A percentile compares a stretch with the other conserved stretches of the same genome.
Evolutionary conservation across 1,284 basidiomycete genomes (phyloP).

Genomic region (Singerocomus rubriflavus): DNA sequence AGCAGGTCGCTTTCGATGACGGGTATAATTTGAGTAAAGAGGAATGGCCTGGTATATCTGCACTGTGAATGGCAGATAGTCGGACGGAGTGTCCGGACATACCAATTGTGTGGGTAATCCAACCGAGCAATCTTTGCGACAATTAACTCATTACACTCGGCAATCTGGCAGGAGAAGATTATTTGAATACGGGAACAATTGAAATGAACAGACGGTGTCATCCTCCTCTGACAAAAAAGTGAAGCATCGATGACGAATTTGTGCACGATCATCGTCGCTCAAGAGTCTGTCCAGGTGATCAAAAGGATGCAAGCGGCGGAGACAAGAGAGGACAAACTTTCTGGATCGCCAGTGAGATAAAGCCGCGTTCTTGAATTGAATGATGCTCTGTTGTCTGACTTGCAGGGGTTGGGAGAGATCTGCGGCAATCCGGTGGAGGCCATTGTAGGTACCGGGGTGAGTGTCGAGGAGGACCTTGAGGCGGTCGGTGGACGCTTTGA

Average conservation of each 20-base stretch:
- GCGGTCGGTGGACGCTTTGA: slow-evolving; percentile 57
- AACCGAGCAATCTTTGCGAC: slow-evolving; percentile 67
- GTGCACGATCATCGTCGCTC: slow-evolving; percentile 57
- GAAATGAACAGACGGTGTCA: slow-evolving; percentile 51
- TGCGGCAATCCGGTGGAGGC: slow-evolving; percentile 69
- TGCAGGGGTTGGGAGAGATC: slow-evolving; percentile 52
- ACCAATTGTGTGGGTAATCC: slow-evolving; percentile 73
- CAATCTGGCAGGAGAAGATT: slow-evolving; percentile 48
- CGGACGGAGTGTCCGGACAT: slow-evolving; percentile 20
- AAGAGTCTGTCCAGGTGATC: slow-evolving; percentile 47
- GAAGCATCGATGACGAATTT: slow-evolving; percentile 60
- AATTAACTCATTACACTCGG: slow-evolving; percentile 67
- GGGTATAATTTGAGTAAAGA: slow-evolving; percentile 56
- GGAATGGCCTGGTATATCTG: slow-evolving; percentile 49
- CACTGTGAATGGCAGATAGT: neutral
- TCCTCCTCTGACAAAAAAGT: slow-evolving; percentile 68
- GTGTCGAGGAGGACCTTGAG: slow-evolving; percentile 63
- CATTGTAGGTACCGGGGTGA: slow-evolving; percentile 62
- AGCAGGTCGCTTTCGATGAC: slow-evolving; percentile 52
- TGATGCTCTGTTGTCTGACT: slow-evolving; percentile 74
- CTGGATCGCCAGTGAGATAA: slow-evolving; percentile 66
- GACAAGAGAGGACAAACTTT: slow-evolving; percentile 45
- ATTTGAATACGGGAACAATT: slow-evolving; percentile 3
- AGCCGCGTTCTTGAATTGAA: slow-evolving; percentile 78
- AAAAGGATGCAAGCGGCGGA: slow-evolving; percentile 10